A percentile compares a stretch with the other conserved stretches of the same genome.
Conservation (phyloP, 306 rosid species). For the Ceratonia siliqua region DNA sequence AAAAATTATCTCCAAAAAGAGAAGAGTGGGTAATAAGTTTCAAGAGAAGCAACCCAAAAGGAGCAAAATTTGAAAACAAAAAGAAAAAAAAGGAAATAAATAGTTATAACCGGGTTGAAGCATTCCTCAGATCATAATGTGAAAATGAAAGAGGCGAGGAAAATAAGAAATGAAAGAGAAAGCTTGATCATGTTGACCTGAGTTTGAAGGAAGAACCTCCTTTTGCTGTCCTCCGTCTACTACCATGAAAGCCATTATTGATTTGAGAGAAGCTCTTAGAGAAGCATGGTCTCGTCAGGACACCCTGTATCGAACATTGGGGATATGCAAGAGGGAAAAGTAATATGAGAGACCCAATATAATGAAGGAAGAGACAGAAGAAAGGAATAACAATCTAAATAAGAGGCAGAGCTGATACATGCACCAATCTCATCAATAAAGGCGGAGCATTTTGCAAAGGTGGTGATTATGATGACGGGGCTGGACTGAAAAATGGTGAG, state of each 20-base stretch:
- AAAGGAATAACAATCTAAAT: conserved; percentile 38
- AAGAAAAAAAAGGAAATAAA: not conserved
- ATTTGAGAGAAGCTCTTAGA: conserved; percentile 38
- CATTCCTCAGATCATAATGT: conserved; percentile 2
- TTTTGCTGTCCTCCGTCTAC: conserved; percentile 31
- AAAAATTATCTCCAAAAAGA: not conserved
- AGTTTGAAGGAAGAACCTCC: conserved; percentile 44
- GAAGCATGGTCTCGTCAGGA: conserved; percentile 21
- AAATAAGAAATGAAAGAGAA: not conserved
- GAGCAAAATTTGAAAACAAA: not conserved
- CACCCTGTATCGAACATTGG: conserved; percentile 43
- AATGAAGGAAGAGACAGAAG: conserved; percentile 34
- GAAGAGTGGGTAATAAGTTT: not conserved
- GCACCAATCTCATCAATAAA: conserved; percentile 41
- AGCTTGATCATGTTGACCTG: conserved; percentile 43
- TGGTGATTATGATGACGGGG: conserved; percentile 41
- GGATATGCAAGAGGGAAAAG: conserved; percentile 11
- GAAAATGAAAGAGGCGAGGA: not conserved
- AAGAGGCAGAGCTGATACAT: conserved; percentile 20
- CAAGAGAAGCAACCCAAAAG: conserved; percentile 7
- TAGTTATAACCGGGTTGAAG: not conserved
- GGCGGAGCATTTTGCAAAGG: conserved; percentile 39
- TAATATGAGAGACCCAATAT: not conserved
- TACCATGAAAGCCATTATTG: conserved; percentile 36
- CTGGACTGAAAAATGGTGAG: not conserved